A percentile compares a stretch with the other conserved stretches of the same genome.
Conservation (phyloP, 495 filamentous ascomycete genomes). For the Penicillium pancosmium region DNA sequence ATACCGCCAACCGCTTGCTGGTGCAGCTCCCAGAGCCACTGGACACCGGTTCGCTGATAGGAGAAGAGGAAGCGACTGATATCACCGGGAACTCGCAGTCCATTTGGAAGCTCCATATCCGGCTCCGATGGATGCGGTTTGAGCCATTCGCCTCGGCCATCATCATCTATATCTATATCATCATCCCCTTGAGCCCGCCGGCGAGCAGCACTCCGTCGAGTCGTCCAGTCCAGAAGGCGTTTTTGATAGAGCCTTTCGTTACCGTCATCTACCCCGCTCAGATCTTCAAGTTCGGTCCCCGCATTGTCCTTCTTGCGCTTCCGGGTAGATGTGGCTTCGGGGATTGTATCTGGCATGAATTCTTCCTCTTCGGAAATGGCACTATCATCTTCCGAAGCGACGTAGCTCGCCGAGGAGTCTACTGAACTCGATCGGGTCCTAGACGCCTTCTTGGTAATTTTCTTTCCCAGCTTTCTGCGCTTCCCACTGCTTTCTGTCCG, state of each 20-base stretch:
- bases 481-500: constrained; percentile 38
- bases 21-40: constrained; percentile 96
- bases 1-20: constrained; percentile 89
- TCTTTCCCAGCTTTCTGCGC: constrained; percentile 30
- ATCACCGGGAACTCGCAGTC: constrained; percentile 83
- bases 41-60: constrained; percentile 93
- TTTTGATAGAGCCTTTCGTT: constrained; percentile 81
- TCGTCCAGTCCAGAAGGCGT: constrained; percentile 75
- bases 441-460: constrained; percentile 7
- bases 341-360: constrained; percentile 35
- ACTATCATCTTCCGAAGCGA: constrained; percentile 36
- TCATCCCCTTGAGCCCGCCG: constrained; percentile 37
- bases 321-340: constrained; percentile 33
- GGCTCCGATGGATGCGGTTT: constrained; percentile 79
- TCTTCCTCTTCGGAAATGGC: constrained; percentile 41
- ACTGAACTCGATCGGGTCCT: constrained; percentile 32
- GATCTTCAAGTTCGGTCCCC: constrained; percentile 61
- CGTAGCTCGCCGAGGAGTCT: constrained; percentile 44
- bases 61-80: constrained; percentile 88
- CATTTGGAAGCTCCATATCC: constrained; percentile 72
- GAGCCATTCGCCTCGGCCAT: constrained; percentile 71
- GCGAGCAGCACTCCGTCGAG: constrained; percentile 67
- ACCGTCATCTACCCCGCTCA: constrained; percentile 85
- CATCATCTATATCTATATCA: constrained; percentile 27
- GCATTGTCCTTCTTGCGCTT: constrained; percentile 43